Evolutionary conservation across 1,284 basidiomycete genomes (phyloP).

Genomic region (Fomitopsis pinicola): DNA sequence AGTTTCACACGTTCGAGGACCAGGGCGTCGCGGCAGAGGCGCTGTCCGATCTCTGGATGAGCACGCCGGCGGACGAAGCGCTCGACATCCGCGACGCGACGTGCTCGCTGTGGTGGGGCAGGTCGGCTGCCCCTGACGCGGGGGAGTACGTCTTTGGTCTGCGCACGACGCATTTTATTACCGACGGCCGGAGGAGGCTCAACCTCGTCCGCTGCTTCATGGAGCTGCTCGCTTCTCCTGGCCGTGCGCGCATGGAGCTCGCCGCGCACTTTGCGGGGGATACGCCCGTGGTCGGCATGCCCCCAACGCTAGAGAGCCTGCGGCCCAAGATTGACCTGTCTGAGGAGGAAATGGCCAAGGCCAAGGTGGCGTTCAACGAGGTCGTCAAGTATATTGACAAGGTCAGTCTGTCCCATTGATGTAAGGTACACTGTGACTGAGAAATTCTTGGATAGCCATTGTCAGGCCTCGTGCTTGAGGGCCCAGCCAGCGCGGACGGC

Average conservation of each 20-base stretch:
- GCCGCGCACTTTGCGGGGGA: background rate
- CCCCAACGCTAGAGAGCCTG: background rate
- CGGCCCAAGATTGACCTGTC: background rate
- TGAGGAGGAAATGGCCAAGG: background rate
- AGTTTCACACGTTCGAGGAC: conserved; percentile 1
- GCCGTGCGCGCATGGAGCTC: background rate
- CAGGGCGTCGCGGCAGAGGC: background rate
- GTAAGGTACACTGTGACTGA: background rate
- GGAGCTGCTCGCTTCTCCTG: background rate
- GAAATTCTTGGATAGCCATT: background rate
- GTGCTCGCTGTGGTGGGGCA: conserved; percentile 1
- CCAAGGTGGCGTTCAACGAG: background rate
- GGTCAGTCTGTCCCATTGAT: background rate
- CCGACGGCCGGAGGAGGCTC: background rate
- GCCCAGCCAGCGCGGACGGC: background rate
- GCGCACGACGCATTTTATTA: background rate
- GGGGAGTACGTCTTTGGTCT: conserved; percentile 4
- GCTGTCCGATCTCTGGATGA: background rate
- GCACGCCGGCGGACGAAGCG: background rate
- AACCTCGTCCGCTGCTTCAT: conserved; percentile 3
- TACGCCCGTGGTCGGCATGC: background rate
- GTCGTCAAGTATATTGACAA: background rate
- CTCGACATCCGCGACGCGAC: background rate
- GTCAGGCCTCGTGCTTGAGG: background rate
- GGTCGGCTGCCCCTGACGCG: background rate